These are phyloP conservation scores for Cubamyces sp. DNA, from an alignment of 768 basidiomycete species.

Conservation along the genomic window DNA sequence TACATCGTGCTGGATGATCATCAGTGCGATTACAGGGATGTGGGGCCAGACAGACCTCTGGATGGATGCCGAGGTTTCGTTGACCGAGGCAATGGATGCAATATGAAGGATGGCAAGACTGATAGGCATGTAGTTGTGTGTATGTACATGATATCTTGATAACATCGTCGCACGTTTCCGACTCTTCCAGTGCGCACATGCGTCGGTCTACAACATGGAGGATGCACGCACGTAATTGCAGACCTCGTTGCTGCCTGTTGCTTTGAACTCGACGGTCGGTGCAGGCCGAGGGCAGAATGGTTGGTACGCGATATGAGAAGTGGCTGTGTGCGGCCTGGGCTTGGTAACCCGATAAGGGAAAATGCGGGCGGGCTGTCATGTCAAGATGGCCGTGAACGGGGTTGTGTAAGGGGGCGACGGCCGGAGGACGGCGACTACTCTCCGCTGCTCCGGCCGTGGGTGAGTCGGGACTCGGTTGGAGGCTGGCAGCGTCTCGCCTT, in stretches of 20 bases:
- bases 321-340: not conserved
- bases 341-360: slow-evolving; percentile 2
- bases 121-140: not conserved
- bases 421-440: slow-evolving; percentile 11
- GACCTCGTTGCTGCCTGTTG: too few relatives aligned
- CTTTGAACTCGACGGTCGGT: too few relatives aligned
- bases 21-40: slow-evolving; percentile 61
- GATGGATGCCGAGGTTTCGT: slow-evolving; percentile 68
- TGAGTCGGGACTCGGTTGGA: not conserved
- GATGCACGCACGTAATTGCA: too few relatives aligned
- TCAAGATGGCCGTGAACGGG: not conserved
- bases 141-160: not conserved
- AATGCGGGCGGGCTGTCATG: slow-evolving; percentile 9
- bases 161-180: too few relatives aligned
- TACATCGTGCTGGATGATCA: slow-evolving; percentile 73
- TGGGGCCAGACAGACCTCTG: slow-evolving; percentile 87
- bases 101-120: not conserved
- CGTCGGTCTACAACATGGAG: too few relatives aligned
- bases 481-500: slow-evolving; percentile 12
- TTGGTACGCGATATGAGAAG: not conserved
- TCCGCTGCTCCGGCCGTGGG: slow-evolving; percentile 9
- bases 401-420: not conserved
- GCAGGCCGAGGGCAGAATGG: too few relatives aligned
- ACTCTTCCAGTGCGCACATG: too few relatives aligned
- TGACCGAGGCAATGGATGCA: slow-evolving; percentile 33